These are phyloP conservation scores for Claviceps citrina DNA, from an alignment of 2,329 filamentous ascomycete species.

Conservation along the genomic window DNA sequence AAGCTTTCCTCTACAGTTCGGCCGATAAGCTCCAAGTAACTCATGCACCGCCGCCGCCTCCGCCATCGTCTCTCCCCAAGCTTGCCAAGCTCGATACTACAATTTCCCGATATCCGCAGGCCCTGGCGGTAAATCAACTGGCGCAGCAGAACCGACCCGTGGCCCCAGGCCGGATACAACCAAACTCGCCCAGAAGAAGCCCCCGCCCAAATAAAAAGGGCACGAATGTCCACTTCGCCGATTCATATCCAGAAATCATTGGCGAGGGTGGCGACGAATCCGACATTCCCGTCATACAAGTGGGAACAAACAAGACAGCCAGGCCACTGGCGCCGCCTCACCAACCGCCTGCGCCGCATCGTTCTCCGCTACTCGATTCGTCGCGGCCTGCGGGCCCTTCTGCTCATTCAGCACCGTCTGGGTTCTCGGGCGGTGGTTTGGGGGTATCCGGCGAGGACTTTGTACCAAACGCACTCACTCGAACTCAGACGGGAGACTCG, in stretches of 20 bases:
- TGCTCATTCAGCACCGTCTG: not conserved
- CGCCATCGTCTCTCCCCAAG: slow-evolving; percentile 27
- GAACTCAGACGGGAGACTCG: slow-evolving; percentile 42
- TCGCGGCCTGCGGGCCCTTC: slow-evolving; percentile 3
- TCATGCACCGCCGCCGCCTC: slow-evolving; percentile 32
- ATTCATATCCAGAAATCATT: slow-evolving; percentile 63
- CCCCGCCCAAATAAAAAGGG: slow-evolving; percentile 44
- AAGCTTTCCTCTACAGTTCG: slow-evolving; percentile 43
- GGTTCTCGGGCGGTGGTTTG: slow-evolving; percentile 2
- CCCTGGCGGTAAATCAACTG: slow-evolving; percentile 29
- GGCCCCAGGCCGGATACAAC: slow-evolving; percentile 22
- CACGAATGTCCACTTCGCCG: slow-evolving; percentile 58
- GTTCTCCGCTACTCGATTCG: slow-evolving; percentile 1
- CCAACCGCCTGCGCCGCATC: slow-evolving; percentile 9
- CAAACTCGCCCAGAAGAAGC: slow-evolving; percentile 28
- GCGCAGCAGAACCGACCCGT: slow-evolving; percentile 30
- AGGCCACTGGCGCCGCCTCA: slow-evolving; percentile 18
- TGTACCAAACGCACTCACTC: slow-evolving; percentile 35
- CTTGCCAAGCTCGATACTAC: slow-evolving; percentile 42
- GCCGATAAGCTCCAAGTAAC: slow-evolving; percentile 39
- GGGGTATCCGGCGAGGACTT: slow-evolving; percentile 27
- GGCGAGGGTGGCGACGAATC: slow-evolving; percentile 85
- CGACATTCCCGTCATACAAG: slow-evolving; percentile 53
- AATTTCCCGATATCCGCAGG: slow-evolving; percentile 40
- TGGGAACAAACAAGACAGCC: slow-evolving; percentile 41